Conservation (phyloP, 257 asterid species). For the Asclepias syriaca region DNA sequence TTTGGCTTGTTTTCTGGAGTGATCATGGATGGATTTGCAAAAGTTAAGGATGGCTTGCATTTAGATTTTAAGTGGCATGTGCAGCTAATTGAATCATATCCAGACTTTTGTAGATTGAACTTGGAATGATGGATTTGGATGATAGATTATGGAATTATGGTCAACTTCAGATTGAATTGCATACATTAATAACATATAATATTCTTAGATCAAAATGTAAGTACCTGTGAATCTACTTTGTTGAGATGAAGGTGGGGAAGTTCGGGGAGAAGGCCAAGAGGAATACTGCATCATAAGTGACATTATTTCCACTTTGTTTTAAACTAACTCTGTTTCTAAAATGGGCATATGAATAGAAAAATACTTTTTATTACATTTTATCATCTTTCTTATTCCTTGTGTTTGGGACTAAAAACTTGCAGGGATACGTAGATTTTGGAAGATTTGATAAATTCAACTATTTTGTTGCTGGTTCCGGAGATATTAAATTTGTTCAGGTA, state of each 20-base stretch:
- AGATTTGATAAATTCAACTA: conserved; percentile 68
- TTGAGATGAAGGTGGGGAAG: too few species aligned
- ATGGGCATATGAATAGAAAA: background rate
- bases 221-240: background rate
- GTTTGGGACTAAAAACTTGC: conserved; percentile 22
- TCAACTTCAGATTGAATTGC: background rate
- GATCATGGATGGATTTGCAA: background rate
- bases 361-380: background rate
- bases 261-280: background rate
- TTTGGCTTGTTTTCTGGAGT: background rate
- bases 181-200: background rate
- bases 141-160: background rate
- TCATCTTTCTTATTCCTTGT: background rate
- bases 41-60: background rate
- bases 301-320: background rate
- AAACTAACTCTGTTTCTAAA: background rate
- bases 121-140: background rate
- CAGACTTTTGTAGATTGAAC: background rate
- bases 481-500: conserved; percentile 69
- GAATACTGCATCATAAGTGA: background rate
- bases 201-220: background rate
- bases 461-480: conserved; percentile 63
- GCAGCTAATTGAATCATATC: background rate
- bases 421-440: conserved; percentile 95
- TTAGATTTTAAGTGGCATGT: background rate